Percentiles rank a stretch among this genome's conserved stretches.
These are phyloP conservation scores for Boechera retrofracta DNA, from an alignment of 345 rosid genomes.

Conservation along the genomic window DNA sequence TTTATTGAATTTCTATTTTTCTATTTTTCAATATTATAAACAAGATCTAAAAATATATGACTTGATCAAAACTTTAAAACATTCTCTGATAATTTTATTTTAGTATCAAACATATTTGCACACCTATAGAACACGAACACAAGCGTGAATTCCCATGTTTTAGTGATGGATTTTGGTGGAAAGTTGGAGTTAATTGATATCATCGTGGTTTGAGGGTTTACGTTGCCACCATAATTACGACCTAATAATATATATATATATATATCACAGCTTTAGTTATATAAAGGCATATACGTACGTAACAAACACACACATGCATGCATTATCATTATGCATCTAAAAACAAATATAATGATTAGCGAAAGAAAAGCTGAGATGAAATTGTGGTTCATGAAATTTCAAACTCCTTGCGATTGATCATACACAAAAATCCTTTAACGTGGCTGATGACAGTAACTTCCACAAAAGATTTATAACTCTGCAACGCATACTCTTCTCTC, in stretches of 20 bases:
- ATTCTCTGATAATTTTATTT: background rate
- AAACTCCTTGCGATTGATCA: background rate
- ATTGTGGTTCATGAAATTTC: conserved; percentile 17
- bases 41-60: background rate
- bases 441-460: conserved; percentile 1
- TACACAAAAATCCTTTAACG: background rate
- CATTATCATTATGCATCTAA: conserved; percentile 34
- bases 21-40: no score
- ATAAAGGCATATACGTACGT: conserved; percentile 33
- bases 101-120: background rate
- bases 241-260: conserved; percentile 22
- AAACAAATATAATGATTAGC: conserved; percentile 11
- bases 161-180: conserved; percentile 8
- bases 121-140: conserved; percentile 12
- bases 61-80: background rate
- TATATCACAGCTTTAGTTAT: conserved; percentile 27
- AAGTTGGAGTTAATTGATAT: conserved; percentile 17
- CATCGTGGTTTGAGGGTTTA: conserved; percentile 39
- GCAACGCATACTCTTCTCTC: background rate
- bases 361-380: conserved; percentile 21
- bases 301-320: conserved; percentile 35
- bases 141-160: conserved; percentile 13
- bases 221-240: conserved; percentile 43
- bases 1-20: background rate
- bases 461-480: background rate